phyloP scores from a whole-genome alignment of 805 yeast species.

The Pichia nakasei region DNA sequence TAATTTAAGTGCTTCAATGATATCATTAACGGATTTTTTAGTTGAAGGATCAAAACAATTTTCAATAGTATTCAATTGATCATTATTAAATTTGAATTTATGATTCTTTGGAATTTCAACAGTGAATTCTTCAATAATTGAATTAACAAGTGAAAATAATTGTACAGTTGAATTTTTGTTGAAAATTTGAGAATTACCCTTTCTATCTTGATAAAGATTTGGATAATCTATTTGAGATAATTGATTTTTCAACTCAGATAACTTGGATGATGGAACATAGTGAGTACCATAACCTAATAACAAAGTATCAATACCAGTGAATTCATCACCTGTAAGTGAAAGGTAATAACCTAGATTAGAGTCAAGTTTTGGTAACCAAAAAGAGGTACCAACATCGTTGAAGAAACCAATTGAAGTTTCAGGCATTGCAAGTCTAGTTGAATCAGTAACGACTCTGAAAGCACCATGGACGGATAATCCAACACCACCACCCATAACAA shows the following conservation, averaged over 20 bases:
- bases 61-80: constrained; percentile 58
- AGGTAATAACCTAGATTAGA: constrained; percentile 78
- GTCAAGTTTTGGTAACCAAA: constrained; percentile 75
- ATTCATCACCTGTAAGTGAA: constrained; percentile 76
- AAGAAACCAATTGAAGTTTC: constrained; percentile 94
- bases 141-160: constrained; percentile 51
- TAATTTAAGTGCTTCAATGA: constrained; percentile 41
- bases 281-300: constrained; percentile 86
- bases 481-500: constrained; percentile 97
- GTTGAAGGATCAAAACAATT: constrained; percentile 45
- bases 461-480: constrained; percentile 88
- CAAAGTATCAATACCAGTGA: constrained; percentile 75
- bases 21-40: constrained; percentile 40
- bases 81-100: constrained; percentile 46
- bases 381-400: constrained; percentile 93
- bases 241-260: constrained; percentile 55
- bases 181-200: constrained; percentile 13
- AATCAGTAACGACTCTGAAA: constrained; percentile 88
- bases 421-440: constrained; percentile 93
- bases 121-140: constrained; percentile 70
- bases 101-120: constrained; percentile 57
- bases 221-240: constrained; percentile 47
- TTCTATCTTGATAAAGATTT: constrained; percentile 14
- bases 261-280: constrained; percentile 60
- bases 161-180: constrained; percentile 22